Evolutionary conservation across 495 filamentous ascomycete genomes (phyloP).

Genomic region (Aspergillus kassunensis): DNA sequence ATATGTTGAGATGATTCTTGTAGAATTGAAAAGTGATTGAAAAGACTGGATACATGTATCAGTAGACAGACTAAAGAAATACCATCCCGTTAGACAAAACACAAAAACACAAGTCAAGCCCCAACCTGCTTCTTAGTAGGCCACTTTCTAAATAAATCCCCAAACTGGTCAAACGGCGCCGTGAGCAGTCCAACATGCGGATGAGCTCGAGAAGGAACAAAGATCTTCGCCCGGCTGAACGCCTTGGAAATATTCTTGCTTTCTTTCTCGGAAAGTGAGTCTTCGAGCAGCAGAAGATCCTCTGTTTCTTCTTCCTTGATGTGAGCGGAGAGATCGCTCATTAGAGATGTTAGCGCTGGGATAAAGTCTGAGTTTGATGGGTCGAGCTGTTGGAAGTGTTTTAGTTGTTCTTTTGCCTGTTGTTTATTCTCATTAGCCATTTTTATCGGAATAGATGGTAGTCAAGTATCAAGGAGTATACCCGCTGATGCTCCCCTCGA

Average conservation of each 20-base stretch:
- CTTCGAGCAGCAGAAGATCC: conserved; percentile 52
- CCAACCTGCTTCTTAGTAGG: conserved; percentile 1
- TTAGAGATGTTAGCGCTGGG: conserved; percentile 49
- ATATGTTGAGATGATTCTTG: no score
- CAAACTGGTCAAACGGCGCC: conserved; percentile 31
- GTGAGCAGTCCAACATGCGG: conserved; percentile 33
- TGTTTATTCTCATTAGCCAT: background rate
- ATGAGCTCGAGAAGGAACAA: conserved; percentile 56
- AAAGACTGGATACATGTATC: no score
- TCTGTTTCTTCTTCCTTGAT: conserved; percentile 56
- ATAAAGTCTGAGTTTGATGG: conserved; percentile 45
- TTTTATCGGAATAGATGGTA: no score
- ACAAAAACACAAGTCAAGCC: background rate
- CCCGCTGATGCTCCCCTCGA: conserved; percentile 51
- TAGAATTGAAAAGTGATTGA: no score
- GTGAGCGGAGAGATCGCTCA: conserved; percentile 48
- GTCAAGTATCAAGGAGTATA: background rate
- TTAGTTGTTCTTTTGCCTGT: conserved; percentile 59
- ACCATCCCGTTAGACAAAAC: background rate
- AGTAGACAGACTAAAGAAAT: no score
- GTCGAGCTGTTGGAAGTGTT: conserved; percentile 53
- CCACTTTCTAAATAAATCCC: conserved; percentile 33
- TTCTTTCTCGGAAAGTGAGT: conserved; percentile 31
- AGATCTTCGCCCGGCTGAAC: conserved; percentile 57
- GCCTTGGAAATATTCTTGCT: conserved; percentile 45